Percentiles rank a stretch among this genome's conserved stretches.
Conservation (phyloP, 1,284 basidiomycete genomes). For the Porphyrellus sp. region DNA sequence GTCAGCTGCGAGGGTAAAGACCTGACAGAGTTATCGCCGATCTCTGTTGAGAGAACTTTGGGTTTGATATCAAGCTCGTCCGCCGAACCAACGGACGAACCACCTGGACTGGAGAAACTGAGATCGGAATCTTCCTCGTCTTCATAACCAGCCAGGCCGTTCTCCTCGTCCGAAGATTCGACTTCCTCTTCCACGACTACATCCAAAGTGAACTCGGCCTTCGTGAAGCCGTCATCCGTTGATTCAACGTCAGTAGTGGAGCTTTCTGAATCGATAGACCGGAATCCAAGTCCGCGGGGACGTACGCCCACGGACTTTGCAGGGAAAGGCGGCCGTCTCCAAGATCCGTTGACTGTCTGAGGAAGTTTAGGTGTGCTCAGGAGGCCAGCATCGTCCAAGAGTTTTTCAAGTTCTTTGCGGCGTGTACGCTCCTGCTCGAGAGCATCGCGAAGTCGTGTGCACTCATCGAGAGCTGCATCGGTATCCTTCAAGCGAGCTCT, state of each 20-base stretch:
- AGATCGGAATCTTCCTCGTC: constrained; percentile 64
- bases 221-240: constrained; percentile 40
- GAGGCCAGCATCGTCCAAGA: constrained; percentile 41
- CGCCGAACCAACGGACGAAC: constrained; percentile 56
- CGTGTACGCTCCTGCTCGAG: constrained; percentile 40
- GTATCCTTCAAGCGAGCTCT: constrained; percentile 34
- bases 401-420: constrained; percentile 41
- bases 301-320: constrained; percentile 22
- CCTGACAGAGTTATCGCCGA: constrained; percentile 2
- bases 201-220: constrained; percentile 48
- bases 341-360: constrained; percentile 9
- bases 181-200: constrained; percentile 55
- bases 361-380: constrained; percentile 30
- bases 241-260: constrained; percentile 66
- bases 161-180: constrained; percentile 47
- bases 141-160: constrained; percentile 62
- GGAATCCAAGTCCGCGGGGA: constrained; percentile 50
- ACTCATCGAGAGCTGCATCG: constrained; percentile 35
- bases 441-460: constrained; percentile 32
- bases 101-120: constrained; percentile 44
- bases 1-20: constrained; percentile 18
- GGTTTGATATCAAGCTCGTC: constrained; percentile 39
- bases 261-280: constrained; percentile 59
- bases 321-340: constrained; percentile 16
- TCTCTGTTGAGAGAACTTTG: neutral